These are phyloP conservation scores for Haberlea rhodopensis DNA, from an alignment of 257 asterid genomes.

Conservation along the genomic window DNA sequence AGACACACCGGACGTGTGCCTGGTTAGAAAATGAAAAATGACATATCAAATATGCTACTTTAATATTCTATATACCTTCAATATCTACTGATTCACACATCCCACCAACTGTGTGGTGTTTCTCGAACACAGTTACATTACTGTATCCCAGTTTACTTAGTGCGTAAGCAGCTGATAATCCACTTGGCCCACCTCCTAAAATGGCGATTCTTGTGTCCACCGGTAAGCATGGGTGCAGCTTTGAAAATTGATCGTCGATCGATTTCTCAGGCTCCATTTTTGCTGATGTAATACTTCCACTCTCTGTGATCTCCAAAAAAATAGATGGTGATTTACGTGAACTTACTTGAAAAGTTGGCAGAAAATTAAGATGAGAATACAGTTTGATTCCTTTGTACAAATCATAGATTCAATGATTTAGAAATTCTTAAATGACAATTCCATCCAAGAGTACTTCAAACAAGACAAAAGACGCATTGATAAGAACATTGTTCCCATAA, in stretches of 20 bases:
- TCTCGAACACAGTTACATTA: constrained; percentile 64
- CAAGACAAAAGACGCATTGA: constrained; percentile 7
- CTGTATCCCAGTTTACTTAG: constrained; percentile 64
- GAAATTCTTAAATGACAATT: neutral
- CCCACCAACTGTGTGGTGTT: constrained; percentile 79
- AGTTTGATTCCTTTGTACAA: neutral
- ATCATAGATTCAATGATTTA: neutral
- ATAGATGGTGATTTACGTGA: neutral
- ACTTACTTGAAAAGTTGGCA: neutral
- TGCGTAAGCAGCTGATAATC: constrained; percentile 78
- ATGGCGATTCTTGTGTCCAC: constrained; percentile 58
- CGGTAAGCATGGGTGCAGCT: constrained; percentile 65
- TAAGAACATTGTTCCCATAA: constrained; percentile 14
- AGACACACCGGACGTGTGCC: neutral
- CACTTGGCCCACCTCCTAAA: constrained; percentile 88
- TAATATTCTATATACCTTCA: constrained; percentile 46
- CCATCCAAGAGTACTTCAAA: neutral
- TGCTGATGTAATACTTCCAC: constrained; percentile 7
- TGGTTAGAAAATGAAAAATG: no score
- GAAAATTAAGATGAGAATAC: neutral
- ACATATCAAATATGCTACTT: neutral
- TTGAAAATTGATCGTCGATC: constrained; percentile 52
- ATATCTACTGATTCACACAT: constrained; percentile 81
- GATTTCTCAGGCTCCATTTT: constrained; percentile 46
- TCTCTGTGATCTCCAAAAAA: neutral